Evolutionary conservation across 129 eudicot species (phyloP), one percentile per base, ranked within the genome.

Genomic region (Flaveria robusta): DNA sequence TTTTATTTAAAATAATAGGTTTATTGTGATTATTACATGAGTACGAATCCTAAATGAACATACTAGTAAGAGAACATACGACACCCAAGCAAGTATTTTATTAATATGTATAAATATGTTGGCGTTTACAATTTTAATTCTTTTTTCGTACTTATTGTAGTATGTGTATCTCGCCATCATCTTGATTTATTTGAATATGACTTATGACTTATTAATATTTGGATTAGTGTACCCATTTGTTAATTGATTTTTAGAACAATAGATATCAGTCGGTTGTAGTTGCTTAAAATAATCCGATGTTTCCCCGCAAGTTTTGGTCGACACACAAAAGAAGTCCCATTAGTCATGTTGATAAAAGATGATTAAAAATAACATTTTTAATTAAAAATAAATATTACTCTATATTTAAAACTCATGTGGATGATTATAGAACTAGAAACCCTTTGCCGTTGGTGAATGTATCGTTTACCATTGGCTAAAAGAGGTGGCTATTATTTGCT

Each of bases 381-480:
- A 1, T 31, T 31, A 31, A 34, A 34, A 9, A 74, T 26, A 59
- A 1, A 12, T 59, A 16, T 8, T 56, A 58, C 2, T 54, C 2
- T 12, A 24, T 23, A 60, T 2, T 56, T 56, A 56, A 56, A 31
- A 31, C 37, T 34, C 8, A 34, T 34, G 39, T 34, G 39, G 39
- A 34, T 34, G 39, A 34, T 34, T 34, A 5, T 34, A 34, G 39
- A 34, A 34, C 39, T 34, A 34, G 39, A 34, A 34, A 34, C 39
- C 39, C 39, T 6, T 34, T 34, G 24, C 66, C 66, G 23, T 66
- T 66, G 42, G 54, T 46, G 50, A 59, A 4, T 60, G 20, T 52
- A 60, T 59, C 34, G 51, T 27, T 78, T 45, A 47, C 82, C 45
- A 78, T 70, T 78, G 82, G 82, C 70, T 78, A 16, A 49, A 13